Evolutionary conservation across 2,329 filamentous ascomycete genomes (phyloP).

Genomic region (Huntiella omanensis): DNA sequence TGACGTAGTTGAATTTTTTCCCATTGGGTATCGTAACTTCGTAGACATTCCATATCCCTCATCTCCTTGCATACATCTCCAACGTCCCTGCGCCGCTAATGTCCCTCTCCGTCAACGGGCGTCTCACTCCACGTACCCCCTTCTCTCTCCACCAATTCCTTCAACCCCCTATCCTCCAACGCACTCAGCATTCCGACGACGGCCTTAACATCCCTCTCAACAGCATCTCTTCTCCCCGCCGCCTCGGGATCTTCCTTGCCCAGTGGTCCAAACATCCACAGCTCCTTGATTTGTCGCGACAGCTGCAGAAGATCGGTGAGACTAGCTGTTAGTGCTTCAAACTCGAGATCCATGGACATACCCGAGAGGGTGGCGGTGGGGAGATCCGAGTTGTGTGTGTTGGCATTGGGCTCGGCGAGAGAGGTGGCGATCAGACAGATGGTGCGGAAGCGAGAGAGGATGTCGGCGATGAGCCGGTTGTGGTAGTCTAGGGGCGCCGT

Average conservation of each 20-base stretch:
- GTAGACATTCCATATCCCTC: too few relatives aligned
- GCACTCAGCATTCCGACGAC: constrained; percentile 7
- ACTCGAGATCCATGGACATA: constrained; percentile 27
- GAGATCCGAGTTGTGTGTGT: constrained; percentile 23
- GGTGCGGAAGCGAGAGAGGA: constrained; percentile 25
- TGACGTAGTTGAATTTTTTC: background rate
- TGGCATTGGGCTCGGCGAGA: constrained; percentile 17
- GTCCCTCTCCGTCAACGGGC: constrained; percentile 10
- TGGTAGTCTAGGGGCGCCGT: constrained; percentile 21
- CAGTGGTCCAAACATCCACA: constrained; percentile 26
- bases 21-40: too few relatives aligned
- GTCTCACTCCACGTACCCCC: constrained; percentile 22
- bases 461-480: constrained; percentile 26
- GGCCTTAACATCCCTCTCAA: constrained; percentile 15
- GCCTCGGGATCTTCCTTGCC: constrained; percentile 20
- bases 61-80: background rate
- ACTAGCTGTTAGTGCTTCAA: constrained; percentile 24
- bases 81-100: background rate
- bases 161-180: constrained; percentile 19
- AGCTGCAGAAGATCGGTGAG: constrained; percentile 27
- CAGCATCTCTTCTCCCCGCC: constrained; percentile 17
- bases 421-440: constrained; percentile 25
- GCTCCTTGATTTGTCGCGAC: constrained; percentile 26
- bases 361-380: constrained; percentile 24
- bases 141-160: constrained; percentile 17